Evolutionary conservation across 139 green algal species (phyloP).

Genomic region (Pseudopediastrum boryanum): DNA sequence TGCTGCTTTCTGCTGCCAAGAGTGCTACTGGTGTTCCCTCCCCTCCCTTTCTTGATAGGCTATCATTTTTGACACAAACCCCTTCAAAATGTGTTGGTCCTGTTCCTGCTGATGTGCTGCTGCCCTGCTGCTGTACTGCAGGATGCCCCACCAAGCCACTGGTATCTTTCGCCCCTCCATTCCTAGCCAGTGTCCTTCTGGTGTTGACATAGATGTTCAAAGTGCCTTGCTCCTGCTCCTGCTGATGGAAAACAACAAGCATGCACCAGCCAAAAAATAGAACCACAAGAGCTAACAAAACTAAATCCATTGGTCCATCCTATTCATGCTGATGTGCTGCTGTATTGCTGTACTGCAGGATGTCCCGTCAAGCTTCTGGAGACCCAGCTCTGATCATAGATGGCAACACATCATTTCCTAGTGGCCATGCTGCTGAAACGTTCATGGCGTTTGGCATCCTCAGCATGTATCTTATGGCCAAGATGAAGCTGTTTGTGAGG

Average conservation of each 20-base stretch:
- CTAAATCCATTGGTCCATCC: not conserved
- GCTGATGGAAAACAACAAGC: no score
- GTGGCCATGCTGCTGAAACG: slow-evolving; percentile 51
- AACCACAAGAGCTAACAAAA: no score
- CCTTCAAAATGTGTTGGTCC: no score
- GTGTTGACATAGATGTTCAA: no score
- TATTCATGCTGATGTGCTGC: not conserved
- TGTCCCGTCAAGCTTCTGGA: slow-evolving; percentile 1
- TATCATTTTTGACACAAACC: no score
- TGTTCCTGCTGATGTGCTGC: not conserved
- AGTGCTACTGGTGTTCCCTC: no score
- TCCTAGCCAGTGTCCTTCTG: no score
- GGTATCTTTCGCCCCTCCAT: no score
- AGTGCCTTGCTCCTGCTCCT: no score
- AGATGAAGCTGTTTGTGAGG: slow-evolving; percentile 26
- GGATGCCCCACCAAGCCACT: slow-evolving; percentile 19
- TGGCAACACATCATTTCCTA: slow-evolving; percentile 41
- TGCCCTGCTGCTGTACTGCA: slow-evolving; percentile 23
- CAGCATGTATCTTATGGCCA: slow-evolving; percentile 43
- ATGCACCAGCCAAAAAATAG: no score
- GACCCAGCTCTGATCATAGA: slow-evolving; percentile 27
- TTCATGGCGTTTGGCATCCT: slow-evolving; percentile 44
- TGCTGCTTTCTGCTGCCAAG: no score
- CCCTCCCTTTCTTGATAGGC: no score
- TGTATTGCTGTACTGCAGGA: slow-evolving; percentile 31